phyloP scores from a whole-genome alignment of 306 rosid species.

The Trifolium subterraneum region DNA sequence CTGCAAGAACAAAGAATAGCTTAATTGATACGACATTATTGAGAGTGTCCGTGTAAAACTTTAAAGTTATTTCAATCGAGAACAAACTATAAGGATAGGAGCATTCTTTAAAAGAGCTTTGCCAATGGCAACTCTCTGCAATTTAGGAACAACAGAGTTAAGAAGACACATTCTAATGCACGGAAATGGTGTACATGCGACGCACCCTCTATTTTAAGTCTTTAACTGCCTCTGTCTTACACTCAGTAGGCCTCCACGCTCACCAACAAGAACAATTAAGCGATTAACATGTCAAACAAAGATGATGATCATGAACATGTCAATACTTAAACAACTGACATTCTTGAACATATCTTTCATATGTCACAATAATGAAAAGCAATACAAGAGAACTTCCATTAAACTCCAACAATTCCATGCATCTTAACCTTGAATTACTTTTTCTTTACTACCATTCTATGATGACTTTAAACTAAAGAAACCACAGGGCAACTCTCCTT shows the following conservation, averaged over 20 bases:
- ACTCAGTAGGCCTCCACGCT: slow-evolving; percentile 92
- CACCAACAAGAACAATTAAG: too few relatives aligned
- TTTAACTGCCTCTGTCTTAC: slow-evolving; percentile 97
- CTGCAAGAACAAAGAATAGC: slow-evolving; percentile 52
- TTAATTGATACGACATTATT: slow-evolving; percentile 12
- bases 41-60: neutral
- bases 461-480: neutral
- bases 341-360: too few relatives aligned
- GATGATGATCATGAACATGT: too few relatives aligned
- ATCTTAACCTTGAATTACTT: too few relatives aligned
- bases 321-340: too few relatives aligned
- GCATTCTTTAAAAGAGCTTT: slow-evolving; percentile 90
- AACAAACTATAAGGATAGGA: slow-evolving; percentile 56
- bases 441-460: neutral
- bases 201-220: slow-evolving; percentile 2
- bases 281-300: too few relatives aligned
- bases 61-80: neutral
- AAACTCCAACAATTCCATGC: too few relatives aligned
- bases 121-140: slow-evolving; percentile 93
- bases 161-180: slow-evolving; percentile 14
- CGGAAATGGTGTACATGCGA: neutral
- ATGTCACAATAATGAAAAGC: too few relatives aligned
- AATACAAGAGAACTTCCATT: too few relatives aligned
- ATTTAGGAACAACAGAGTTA: slow-evolving; percentile 42
- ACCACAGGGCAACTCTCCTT: neutral